Conservation (phyloP, 192 early-diverging fungal species). For the Entomortierella parvispora region DNA sequence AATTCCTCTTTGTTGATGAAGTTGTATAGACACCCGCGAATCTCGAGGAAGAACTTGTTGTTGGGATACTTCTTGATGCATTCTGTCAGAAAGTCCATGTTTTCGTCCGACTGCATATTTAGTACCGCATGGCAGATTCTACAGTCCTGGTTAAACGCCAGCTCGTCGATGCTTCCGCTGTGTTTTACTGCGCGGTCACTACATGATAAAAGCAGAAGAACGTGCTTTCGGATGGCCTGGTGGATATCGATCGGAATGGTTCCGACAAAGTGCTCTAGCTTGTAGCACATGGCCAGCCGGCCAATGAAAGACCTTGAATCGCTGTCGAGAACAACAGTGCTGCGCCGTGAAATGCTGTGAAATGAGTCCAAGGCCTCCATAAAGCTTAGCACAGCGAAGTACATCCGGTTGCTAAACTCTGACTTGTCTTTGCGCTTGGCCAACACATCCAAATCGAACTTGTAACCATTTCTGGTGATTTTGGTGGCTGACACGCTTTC, state of each 20-base stretch:
- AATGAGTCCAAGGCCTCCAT: conserved; percentile 29
- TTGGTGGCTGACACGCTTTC: conserved; percentile 17
- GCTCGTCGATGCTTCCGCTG: conserved; percentile 32
- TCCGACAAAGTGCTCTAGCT: conserved; percentile 42
- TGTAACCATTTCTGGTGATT: conserved; percentile 21
- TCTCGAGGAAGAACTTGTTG: conserved; percentile 35
- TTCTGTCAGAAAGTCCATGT: conserved; percentile 40
- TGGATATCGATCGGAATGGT: conserved; percentile 29
- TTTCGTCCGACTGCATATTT: conserved; percentile 35
- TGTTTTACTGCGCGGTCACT: conserved; percentile 26
- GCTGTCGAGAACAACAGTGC: conserved; percentile 37
- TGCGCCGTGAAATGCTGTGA: conserved; percentile 20
- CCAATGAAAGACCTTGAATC: conserved; percentile 41
- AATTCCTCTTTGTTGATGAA: conserved; percentile 31
- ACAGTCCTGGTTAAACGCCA: conserved; percentile 41
- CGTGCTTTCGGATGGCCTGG: conserved; percentile 29
- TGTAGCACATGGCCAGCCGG: conserved; percentile 38
- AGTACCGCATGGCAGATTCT: conserved; percentile 38
- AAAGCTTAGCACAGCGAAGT: conserved; percentile 37
- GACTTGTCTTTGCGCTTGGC: conserved; percentile 37
- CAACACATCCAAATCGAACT: conserved; percentile 41
- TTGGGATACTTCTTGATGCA: conserved; percentile 48
- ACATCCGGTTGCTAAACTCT: conserved; percentile 45
- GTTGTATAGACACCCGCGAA: conserved; percentile 41
- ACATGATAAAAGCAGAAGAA: conserved; percentile 35